Evolutionary conservation across 495 filamentous ascomycete genomes (phyloP), one percentile per base, ranked within the genome.

Genomic region (Viridothelium virens): DNA sequence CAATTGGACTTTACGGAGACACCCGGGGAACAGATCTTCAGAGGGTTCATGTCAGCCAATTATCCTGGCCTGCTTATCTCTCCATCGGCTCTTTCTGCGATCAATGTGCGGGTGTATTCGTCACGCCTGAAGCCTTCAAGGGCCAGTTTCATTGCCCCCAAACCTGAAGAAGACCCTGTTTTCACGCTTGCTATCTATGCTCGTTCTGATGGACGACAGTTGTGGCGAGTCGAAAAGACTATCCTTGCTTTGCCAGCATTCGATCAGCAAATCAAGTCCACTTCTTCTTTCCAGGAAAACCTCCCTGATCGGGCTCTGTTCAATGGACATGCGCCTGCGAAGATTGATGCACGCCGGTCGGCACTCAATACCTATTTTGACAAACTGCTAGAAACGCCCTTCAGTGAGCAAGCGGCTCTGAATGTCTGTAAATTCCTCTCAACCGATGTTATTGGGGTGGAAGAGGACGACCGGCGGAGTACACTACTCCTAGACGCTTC

Each of bases 181-280:
- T 96, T 97, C 70, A 96, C 91, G 2, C 81, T 98, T 25, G 92
- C 90, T 47, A 82, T 98, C 37, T 88, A 90, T 70, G 87, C 89
- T 14, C 84, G 91, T 65, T 86, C 87, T 10, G 86, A 91, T 71
- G 82, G 85, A n/a, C 83, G 81, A 47, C 92, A 97, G 73, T 79
- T 97, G 38, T 96, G 95, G 91, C 84, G 94, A 47, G 86, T 97
- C 9, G 94, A 97, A 76, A 98, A 97, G 72, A 89, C 95, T 65
- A 87, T 91, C 11, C 76, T 84, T 38, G 88, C 95, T 63, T 78
- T 98, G n/a, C 83, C 87, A 11, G 84, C 88, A 67, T 81, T 98
- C 36, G 92, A 98, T 75, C 81, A 87, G 56, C 84, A 89, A 70
- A 78, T 98, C 61, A 90, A 89, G 72, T 85, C 88, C 68, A 84